A percentile compares a stretch with the other conserved stretches of the same genome.
These are phyloP conservation scores for Magnaporthiopsis incrustans DNA, from an alignment of 2,329 filamentous ascomycete genomes.

Conservation along the genomic window DNA sequence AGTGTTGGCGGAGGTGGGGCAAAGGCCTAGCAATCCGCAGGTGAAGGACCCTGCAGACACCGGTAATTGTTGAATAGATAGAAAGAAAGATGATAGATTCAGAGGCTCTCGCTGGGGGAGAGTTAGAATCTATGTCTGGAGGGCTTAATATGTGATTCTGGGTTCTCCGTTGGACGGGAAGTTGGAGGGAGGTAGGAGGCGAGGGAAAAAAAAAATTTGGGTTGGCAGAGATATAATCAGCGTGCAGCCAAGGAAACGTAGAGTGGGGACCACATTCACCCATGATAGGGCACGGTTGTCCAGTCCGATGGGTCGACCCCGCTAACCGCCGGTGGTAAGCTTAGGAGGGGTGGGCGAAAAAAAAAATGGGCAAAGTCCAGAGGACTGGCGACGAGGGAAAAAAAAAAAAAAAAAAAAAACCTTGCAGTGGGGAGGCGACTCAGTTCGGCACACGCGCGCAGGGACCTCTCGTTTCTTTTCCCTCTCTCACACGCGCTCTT, in stretches of 20 bases:
- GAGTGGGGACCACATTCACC: slow-evolving; percentile 3
- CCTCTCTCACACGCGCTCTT: neutral
- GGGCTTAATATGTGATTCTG: slow-evolving; percentile 5
- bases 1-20: slow-evolving; percentile 28
- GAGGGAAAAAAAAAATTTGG: slow-evolving; percentile 10
- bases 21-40: slow-evolving; percentile 27
- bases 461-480: too few relatives aligned
- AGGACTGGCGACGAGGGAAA: too few relatives aligned
- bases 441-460: neutral
- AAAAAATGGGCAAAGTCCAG: neutral
- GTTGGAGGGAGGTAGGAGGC: slow-evolving; percentile 5
- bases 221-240: slow-evolving; percentile 7
- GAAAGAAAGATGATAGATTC: slow-evolving; percentile 7
- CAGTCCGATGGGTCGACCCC: slow-evolving; percentile 6
- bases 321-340: slow-evolving; percentile 1
- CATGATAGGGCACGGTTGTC: slow-evolving; percentile 8
- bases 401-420: slow-evolving; percentile 3
- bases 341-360: neutral
- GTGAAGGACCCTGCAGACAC: slow-evolving; percentile 19
- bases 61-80: neutral
- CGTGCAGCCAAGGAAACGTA: slow-evolving; percentile 1
- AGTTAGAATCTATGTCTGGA: slow-evolving; percentile 5
- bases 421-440: neutral
- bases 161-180: slow-evolving; percentile 8
- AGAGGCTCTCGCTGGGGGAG: slow-evolving; percentile 7